Evolutionary conservation across 2,329 filamentous ascomycete species (phyloP).

Genomic region (Monosporascus sp.): DNA sequence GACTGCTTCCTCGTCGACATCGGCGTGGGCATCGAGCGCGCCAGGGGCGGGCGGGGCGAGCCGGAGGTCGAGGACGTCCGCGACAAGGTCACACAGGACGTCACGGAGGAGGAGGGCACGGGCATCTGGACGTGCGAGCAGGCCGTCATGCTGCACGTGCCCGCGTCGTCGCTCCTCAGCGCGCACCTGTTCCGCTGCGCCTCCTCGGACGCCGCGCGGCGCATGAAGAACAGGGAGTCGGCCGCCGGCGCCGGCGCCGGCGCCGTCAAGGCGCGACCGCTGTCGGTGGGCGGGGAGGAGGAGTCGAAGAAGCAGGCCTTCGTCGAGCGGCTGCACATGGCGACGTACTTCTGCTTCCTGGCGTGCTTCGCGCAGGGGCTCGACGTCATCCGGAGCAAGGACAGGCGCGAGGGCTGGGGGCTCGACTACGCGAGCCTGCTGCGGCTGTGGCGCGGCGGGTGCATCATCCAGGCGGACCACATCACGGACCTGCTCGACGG

Average conservation of each 20-base stretch:
- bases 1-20: conserved; percentile 61
- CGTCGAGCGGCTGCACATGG: conserved; percentile 52
- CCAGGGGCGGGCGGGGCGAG: conserved; percentile 35
- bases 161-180: conserved; percentile 57
- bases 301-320: conserved; percentile 35
- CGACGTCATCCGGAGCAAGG: conserved; percentile 55
- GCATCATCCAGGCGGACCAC: conserved; percentile 64
- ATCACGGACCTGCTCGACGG: conserved; percentile 54
- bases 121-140: conserved; percentile 62
- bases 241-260: conserved; percentile 31
- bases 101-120: conserved; percentile 61
- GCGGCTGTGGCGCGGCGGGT: conserved; percentile 63
- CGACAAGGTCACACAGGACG: conserved; percentile 68
- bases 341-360: conserved; percentile 58
- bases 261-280: conserved; percentile 14
- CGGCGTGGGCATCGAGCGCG: conserved; percentile 54
- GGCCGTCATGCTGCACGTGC: conserved; percentile 55
- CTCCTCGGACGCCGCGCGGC: conserved; percentile 54
- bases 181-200: conserved; percentile 60
- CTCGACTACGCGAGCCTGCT: conserved; percentile 47
- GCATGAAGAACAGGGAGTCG: conserved; percentile 45
- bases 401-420: conserved; percentile 54
- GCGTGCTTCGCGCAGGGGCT: conserved; percentile 61
- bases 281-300: conserved; percentile 10
- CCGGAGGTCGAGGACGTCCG: conserved; percentile 57